phyloP scores from a whole-genome alignment of 73 alveolate species.

The Stentor coeruleus region DNA sequence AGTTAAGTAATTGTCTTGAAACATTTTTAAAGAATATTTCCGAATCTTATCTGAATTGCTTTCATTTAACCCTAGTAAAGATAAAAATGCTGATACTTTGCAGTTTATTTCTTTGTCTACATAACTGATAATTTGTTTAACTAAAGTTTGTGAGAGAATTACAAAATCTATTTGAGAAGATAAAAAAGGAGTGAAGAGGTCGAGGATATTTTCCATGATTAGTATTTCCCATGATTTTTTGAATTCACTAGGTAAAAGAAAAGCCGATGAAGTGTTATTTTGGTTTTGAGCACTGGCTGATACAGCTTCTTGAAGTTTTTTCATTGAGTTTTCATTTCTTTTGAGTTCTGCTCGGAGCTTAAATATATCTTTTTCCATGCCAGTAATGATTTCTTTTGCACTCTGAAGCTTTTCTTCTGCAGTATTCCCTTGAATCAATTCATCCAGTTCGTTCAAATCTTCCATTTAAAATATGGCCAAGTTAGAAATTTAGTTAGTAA shows the following conservation, averaged over 20 bases:
- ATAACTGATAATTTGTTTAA: not conserved
- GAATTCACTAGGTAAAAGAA: slow-evolving; percentile 56
- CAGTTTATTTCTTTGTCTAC: slow-evolving; percentile 14
- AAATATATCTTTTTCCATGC: slow-evolving; percentile 10
- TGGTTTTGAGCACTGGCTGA: slow-evolving; percentile 30
- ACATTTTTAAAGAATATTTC: slow-evolving; percentile 21
- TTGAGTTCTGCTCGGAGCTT: slow-evolving; percentile 19
- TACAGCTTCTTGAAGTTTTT: slow-evolving; percentile 32
- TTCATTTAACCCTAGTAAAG: not conserved
- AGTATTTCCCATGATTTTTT: slow-evolving; percentile 47
- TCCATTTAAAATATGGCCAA: slow-evolving; percentile 5
- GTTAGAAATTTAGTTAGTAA: not conserved
- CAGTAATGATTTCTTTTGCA: not conserved
- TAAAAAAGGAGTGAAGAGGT: slow-evolving; percentile 51
- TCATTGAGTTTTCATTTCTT: slow-evolving; percentile 23
- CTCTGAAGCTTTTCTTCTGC: slow-evolving; percentile 17
- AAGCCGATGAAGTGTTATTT: slow-evolving; percentile 57
- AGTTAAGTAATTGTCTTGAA: slow-evolving; percentile 19
- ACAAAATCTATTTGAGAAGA: slow-evolving; percentile 27
- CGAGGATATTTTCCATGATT: slow-evolving; percentile 39
- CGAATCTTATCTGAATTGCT: slow-evolving; percentile 13
- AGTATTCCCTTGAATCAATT: not conserved
- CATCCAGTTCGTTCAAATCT: not conserved
- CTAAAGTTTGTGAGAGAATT: slow-evolving; percentile 16
- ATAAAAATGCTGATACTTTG: slow-evolving; percentile 1